These are phyloP conservation scores for Fragilariopsis cylindrus DNA, from an alignment of 108 stramenopile genomes.

Conservation along the genomic window DNA sequence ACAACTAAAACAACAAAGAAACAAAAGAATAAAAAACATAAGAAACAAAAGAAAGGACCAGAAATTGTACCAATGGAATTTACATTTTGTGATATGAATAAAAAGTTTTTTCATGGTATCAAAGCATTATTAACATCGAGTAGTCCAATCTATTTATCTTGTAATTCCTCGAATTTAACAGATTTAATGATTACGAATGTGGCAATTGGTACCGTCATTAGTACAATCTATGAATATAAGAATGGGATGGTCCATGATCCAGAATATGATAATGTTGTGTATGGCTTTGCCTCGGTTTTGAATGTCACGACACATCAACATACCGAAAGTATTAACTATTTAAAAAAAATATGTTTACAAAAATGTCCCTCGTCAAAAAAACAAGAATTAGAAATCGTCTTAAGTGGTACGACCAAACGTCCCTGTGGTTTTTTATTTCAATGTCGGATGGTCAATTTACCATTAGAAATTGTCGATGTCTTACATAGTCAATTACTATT, in stretches of 20 bases:
- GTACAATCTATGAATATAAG: constrained; percentile 55
- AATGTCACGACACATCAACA: constrained; percentile 73
- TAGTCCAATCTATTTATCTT: constrained; percentile 50
- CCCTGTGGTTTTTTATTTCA: constrained; percentile 86
- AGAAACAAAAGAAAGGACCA: constrained; percentile 46
- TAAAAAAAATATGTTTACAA: constrained; percentile 60
- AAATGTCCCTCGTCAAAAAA: constrained; percentile 70
- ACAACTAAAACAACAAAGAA: constrained; percentile 17
- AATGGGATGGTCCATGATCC: not conserved
- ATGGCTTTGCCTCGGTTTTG: constrained; percentile 78
- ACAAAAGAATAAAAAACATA: constrained; percentile 37
- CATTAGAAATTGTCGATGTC: constrained; percentile 75
- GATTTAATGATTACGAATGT: constrained; percentile 82
- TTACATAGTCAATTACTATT: constrained; percentile 77
- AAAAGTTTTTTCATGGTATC: constrained; percentile 79
- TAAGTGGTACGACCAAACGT: constrained; percentile 77
- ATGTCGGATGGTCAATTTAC: constrained; percentile 82
- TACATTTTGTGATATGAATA: constrained; percentile 82
- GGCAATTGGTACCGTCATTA: constrained; percentile 73
- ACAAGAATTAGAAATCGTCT: constrained; percentile 63
- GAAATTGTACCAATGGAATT: constrained; percentile 77
- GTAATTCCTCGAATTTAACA: constrained; percentile 57
- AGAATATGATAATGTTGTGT: constrained; percentile 61
- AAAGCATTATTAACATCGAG: constrained; percentile 59
- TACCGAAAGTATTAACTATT: constrained; percentile 46